These are phyloP conservation scores for Vitis labrusca DNA, from an alignment of 164 flowering plant genomes.

Conservation along the genomic window DNA sequence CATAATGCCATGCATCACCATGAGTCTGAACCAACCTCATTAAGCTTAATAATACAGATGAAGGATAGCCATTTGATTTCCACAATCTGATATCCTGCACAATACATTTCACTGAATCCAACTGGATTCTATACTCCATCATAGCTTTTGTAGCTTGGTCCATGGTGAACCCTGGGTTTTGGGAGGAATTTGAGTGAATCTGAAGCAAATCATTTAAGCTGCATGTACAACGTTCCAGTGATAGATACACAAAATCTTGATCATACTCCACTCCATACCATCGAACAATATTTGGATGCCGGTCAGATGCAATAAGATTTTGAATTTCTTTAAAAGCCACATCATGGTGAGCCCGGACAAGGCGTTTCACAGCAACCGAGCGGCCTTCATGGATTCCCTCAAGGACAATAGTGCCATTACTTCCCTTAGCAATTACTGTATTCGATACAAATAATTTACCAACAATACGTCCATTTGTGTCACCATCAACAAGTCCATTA, in stretches of 20 bases:
- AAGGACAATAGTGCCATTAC: constrained; percentile 88
- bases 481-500: constrained; percentile 26
- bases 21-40: constrained; percentile 39
- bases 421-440: constrained; percentile 85
- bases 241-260: constrained; percentile 80
- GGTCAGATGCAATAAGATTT: constrained; percentile 84
- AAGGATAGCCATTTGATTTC: constrained; percentile 47
- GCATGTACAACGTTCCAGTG: constrained; percentile 86
- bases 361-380: constrained; percentile 91
- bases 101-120: constrained; percentile 25
- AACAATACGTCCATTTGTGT: constrained; percentile 45
- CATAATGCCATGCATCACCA: background rate
- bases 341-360: constrained; percentile 75
- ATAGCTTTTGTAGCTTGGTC: constrained; percentile 16
- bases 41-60: constrained; percentile 33
- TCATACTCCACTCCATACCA: constrained; percentile 90
- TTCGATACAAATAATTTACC: constrained; percentile 65
- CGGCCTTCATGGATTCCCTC: constrained; percentile 85
- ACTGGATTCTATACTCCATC: constrained; percentile 25
- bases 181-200: constrained; percentile 23
- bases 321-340: constrained; percentile 87
- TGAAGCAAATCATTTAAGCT: constrained; percentile 51
- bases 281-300: constrained; percentile 87
- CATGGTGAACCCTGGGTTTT: background rate
- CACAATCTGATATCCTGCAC: constrained; percentile 33